Base-by-base conservation (phyloP, 2,329 filamentous ascomycete species). In the Bretziella fagacearum region DNA sequence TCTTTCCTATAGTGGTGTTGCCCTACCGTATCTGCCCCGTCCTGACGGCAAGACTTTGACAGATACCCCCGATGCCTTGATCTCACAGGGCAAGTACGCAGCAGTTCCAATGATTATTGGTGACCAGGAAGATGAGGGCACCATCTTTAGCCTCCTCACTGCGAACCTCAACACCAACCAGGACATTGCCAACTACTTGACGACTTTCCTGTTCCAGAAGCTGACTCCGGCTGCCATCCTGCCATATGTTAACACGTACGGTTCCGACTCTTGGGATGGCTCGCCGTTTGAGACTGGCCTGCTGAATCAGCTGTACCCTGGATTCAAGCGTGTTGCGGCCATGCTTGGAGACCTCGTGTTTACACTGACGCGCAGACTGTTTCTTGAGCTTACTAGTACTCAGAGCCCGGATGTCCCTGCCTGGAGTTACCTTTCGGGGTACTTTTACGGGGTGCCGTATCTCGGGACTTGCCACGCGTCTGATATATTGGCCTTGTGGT, bases 81-180 rank as follows among this genome's bases (percentile, higher is more conserved):
- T 66, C 6, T 45, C 53, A 10, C 53, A 58, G 0, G 71, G 72
- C 15, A 65, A 65, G 51, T 78, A 74, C 52, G 67, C 73, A 22
- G 64, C 54, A 0, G 71, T 81, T 0, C 77, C 77, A 3, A 69
- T 79, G 56, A 79, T 81, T 47, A 63, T 74, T 25, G 76, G 77
- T 33, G 66, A 77, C 54, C 71, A 76, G 58, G 74, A 80, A 62
- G 77, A 81, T 55, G 77, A 81, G 56, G 75, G 75, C 6, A 78
- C 77, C 0, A 57, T 81, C 3, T 80, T 81, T 56, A 65, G 71
- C 4, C 62, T 80, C 13, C 68, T 70, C 53, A 73, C 75, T 46
- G 54, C 58, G 22, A 78, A 79, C 55, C 62, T 81, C 35, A 74
- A 67, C 11, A 77, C 69, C 2, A 70, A 63, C 1, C 61, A 59